Base-by-base conservation (phyloP, 257 asterid genomes). In the Plantago ovata region DNA sequence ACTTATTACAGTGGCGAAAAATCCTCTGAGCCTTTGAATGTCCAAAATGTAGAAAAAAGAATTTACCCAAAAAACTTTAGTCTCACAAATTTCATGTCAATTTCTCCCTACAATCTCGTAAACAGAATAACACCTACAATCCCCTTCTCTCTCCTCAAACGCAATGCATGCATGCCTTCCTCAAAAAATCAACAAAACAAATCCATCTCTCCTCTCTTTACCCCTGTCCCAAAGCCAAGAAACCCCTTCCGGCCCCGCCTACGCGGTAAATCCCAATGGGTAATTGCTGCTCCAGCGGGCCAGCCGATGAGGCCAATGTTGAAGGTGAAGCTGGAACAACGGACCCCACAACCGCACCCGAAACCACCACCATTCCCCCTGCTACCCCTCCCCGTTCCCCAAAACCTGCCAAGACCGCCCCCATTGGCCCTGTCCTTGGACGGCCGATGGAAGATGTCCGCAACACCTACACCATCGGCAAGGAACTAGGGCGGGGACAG, bases 401-500 rank as follows among this genome's bases (percentile, higher is more conserved):
- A 11, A 72, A 69, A 52, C 73, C 85, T 0, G n/a, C 76, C 0
- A 82, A 85, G 66, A 39, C 23, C 0, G 52, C 76, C 16, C 77
- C 86, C 0, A 71, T 76, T 3, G 97, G 95, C 5, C 86, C 80
- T 10, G 95, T 89, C 4, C 73, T 89, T 12, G 84, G 86, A n/a
- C 81, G 95, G 12, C 94, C 94, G 6, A 89, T 89, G 95, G 95
- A 84, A 65, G 95, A 89, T 56, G 72, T 89, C 9, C 67, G 72
- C 10, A 10, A 76, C 6, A 39, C 54, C 9, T 89, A 86, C 69
- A 80, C 82, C 32, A 82, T 89, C 28, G 97, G 97, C 20, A 89
- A 89, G 61, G 97, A 89, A 74, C 81, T 89, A 0, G 95, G 97
- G 8, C 83, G 95, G 28, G 97, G 97, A 5, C 97, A 86, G 39